Percentiles rank a stretch among this genome's conserved stretches.
Conservation (phyloP, 2,329 filamentous ascomycete genomes). For the Cercospora berteroae region DNA sequence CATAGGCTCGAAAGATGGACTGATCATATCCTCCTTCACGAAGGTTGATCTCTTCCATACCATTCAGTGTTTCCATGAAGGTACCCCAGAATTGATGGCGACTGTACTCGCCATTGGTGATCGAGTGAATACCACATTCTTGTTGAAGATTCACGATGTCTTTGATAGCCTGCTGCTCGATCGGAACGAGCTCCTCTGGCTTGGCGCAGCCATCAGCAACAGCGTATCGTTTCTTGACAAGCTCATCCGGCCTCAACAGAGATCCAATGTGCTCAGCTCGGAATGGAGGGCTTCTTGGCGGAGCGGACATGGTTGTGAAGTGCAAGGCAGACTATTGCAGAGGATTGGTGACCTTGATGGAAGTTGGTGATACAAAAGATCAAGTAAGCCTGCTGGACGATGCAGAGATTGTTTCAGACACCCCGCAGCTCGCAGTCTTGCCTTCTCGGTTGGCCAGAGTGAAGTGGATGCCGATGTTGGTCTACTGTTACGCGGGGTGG, state of each 20-base stretch:
- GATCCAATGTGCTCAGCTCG: slow-evolving; percentile 71
- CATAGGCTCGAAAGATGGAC: slow-evolving; percentile 57
- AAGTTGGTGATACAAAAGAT: neutral
- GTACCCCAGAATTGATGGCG: slow-evolving; percentile 36
- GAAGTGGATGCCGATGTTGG: slow-evolving; percentile 2
- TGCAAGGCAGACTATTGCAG: neutral
- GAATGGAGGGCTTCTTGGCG: slow-evolving; percentile 55
- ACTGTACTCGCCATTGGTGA: slow-evolving; percentile 38
- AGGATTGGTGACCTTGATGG: slow-evolving; percentile 1
- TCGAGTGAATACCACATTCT: slow-evolving; percentile 35
- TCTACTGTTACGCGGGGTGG: neutral
- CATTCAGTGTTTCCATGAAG: slow-evolving; percentile 39
- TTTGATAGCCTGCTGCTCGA: slow-evolving; percentile 36
- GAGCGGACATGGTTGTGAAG: slow-evolving; percentile 47
- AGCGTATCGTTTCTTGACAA: slow-evolving; percentile 59
- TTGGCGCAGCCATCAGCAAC: slow-evolving; percentile 38
- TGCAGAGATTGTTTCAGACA: neutral
- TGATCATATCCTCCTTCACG: slow-evolving; percentile 38
- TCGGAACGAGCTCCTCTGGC: slow-evolving; percentile 30
- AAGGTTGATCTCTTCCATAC: slow-evolving; percentile 52
- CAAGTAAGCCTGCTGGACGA: neutral
- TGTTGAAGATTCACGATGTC: slow-evolving; percentile 37
- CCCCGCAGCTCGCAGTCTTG: neutral
- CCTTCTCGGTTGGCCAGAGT: neutral
- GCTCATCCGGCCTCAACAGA: slow-evolving; percentile 62